Evolutionary conservation across 2,329 filamentous ascomycete genomes (phyloP), one percentile per base, ranked within the genome.

Genomic region (Clarireedia monteithiana): DNA sequence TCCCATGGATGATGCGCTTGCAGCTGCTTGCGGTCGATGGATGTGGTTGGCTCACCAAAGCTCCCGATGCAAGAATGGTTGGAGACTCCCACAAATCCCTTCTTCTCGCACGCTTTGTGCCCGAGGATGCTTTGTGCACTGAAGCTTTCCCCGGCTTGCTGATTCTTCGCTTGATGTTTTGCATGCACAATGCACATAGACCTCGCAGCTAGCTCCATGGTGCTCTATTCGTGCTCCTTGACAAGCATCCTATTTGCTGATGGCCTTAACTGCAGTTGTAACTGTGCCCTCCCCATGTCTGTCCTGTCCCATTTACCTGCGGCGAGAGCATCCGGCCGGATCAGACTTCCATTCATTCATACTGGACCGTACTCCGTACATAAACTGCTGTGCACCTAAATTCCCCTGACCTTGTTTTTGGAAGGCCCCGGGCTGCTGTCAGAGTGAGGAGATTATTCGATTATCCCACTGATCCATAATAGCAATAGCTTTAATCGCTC

Each of bases 221-320:
- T 52, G 56, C 55, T 57, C 40, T 56, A 56, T 66, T 61, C 57
- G 60, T 64, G 61, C 55, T 53, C 42, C 54, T 42, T 60, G 59
- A 61, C 56, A 51, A 52, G 24, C 48, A 45, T 63, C 60, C 59
- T 56, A 64, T 66, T 65, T 65, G 64, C 59, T 59, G 53, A 49
- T 54, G 50, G 36, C 20, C 23, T 46, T 52, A 45, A 12, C 39
- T 58, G 47, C 48, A 20, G 17, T 17, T 44, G 40, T 17, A 24
- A 9, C 40, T 44, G n/a, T 20, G 15, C 39, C n/a, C 15, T 44
- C 57, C 56, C 56, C 54, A 46, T 48, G 27, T 59, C 30, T 34
- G 30, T 34, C 30, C 30, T 34, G 30, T 34, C 30, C 30, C 30
- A 34, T 34, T 34, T 34, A 34, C 30, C 30, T 34, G 10, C 10